phyloP scores from a whole-genome alignment of 495 filamentous ascomycete genomes.

The Penicillium riverlandense region DNA sequence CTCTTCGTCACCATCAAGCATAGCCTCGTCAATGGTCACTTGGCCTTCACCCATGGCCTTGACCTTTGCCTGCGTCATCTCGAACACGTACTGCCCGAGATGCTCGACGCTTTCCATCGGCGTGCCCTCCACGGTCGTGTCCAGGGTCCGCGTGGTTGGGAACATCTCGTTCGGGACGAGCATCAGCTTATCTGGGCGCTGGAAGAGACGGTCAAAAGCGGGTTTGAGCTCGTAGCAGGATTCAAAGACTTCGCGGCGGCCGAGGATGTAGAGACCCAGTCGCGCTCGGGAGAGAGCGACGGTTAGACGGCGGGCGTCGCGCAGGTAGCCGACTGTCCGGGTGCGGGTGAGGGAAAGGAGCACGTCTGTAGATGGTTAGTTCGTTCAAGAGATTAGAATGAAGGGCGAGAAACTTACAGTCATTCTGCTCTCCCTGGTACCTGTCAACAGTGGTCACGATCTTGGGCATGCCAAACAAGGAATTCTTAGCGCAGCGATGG shows the following conservation, averaged over 20 bases:
- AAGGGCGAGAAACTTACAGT: conserved; percentile 58
- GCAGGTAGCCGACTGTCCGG: conserved; percentile 82
- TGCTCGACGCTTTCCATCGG: conserved; percentile 91
- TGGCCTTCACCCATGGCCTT: conserved; percentile 47
- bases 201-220: conserved; percentile 69
- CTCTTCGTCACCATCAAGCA: conserved; percentile 33
- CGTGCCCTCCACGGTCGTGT: conserved; percentile 49
- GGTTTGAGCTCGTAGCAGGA: conserved; percentile 79
- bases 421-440: conserved; percentile 99
- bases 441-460: conserved; percentile 94
- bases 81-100: conserved; percentile 91
- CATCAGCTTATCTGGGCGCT: conserved; percentile 67
- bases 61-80: conserved; percentile 88
- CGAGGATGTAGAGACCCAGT: conserved; percentile 87
- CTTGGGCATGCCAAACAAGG: conserved; percentile 84
- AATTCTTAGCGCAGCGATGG: conserved; percentile 77
- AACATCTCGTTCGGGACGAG: conserved; percentile 82
- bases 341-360: conserved; percentile 90
- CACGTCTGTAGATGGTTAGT: conserved; percentile 53
- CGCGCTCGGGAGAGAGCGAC: conserved; percentile 94
- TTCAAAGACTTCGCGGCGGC: conserved; percentile 84
- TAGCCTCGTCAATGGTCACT: conserved; percentile 23
- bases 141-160: conserved; percentile 55
- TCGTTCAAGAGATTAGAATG: conserved; percentile 7
- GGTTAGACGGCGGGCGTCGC: conserved; percentile 88